Evolutionary conservation across 257 asterid species (phyloP).

Genomic region (Gentiana straminea): DNA sequence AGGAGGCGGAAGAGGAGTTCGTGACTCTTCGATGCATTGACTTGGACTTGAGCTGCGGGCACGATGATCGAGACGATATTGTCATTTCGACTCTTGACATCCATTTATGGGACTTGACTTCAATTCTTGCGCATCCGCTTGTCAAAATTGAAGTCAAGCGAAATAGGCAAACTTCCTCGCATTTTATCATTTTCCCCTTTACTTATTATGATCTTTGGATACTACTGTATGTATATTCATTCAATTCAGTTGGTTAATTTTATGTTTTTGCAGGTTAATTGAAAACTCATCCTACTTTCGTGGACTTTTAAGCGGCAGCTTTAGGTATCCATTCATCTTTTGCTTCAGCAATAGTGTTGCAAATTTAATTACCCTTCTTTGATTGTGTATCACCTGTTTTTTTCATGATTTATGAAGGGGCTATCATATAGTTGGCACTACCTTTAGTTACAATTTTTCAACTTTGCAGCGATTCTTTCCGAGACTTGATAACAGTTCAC

Average conservation of each 20-base stretch:
- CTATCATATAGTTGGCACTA: neutral
- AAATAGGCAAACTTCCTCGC: conserved; percentile 28
- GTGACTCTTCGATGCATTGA: conserved; percentile 43
- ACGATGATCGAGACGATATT: conserved; percentile 15
- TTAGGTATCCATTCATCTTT: conserved; percentile 28
- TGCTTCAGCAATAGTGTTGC: neutral
- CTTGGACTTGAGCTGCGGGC: conserved; percentile 11
- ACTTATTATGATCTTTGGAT: neutral
- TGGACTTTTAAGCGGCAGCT: conserved; percentile 64
- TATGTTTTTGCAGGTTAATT: conserved; percentile 33
- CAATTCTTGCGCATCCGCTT: conserved; percentile 27
- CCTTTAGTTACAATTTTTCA: neutral
- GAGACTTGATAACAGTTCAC: conserved; percentile 28
- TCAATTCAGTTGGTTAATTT: neutral
- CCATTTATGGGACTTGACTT: conserved; percentile 44
- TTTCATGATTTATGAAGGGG: neutral
- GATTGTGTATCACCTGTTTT: neutral
- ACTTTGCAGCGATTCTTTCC: conserved; percentile 49
- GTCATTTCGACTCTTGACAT: conserved; percentile 46
- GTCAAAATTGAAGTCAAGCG: conserved; percentile 40
- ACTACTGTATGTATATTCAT: neutral
- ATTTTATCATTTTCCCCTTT: neutral
- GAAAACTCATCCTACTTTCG: conserved; percentile 67
- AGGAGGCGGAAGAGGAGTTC: conserved; percentile 13
- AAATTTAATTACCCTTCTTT: neutral